Conservation (phyloP, 2,329 filamentous ascomycete genomes). For the Xylogone sp. region DNA sequence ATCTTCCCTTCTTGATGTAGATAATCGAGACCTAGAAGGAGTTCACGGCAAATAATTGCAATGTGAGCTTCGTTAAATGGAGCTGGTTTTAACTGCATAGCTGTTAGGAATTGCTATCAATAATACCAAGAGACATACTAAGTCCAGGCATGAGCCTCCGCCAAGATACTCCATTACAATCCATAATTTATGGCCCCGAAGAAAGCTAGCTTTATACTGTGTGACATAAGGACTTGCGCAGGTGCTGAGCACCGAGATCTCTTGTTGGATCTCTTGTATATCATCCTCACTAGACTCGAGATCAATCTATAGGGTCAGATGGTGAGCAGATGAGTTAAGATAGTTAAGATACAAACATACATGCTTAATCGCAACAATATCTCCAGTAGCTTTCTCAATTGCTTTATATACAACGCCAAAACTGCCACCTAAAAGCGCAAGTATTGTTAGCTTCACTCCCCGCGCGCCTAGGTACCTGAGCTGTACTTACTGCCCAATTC, state of each 20-base stretch:
- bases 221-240: constrained; percentile 93
- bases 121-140: constrained; percentile 52
- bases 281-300: constrained; percentile 98
- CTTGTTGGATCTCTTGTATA: constrained; percentile 95
- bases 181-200: constrained; percentile 96
- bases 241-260: constrained; percentile 91
- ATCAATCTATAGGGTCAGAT: constrained; percentile 68
- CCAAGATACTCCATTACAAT: constrained; percentile 99
- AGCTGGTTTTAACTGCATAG: constrained; percentile 75
- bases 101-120: constrained; percentile 11
- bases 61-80: constrained; percentile 87
- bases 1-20: constrained; percentile 93
- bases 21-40: constrained; percentile 87
- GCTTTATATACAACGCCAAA: constrained; percentile 98
- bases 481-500: constrained; percentile 80
- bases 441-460: not conserved
- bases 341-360: constrained; percentile 46
- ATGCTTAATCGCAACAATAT: constrained; percentile 95
- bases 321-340: constrained; percentile 14
- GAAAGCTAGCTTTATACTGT: constrained; percentile 92
- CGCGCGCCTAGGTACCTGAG: not conserved
- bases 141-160: constrained; percentile 88
- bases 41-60: constrained; percentile 88
- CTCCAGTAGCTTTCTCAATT: constrained; percentile 84
- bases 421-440: constrained; percentile 67